Base-by-base conservation (phyloP, 2,329 filamentous ascomycete genomes). In the Neofusicoccum ribis region DNA sequence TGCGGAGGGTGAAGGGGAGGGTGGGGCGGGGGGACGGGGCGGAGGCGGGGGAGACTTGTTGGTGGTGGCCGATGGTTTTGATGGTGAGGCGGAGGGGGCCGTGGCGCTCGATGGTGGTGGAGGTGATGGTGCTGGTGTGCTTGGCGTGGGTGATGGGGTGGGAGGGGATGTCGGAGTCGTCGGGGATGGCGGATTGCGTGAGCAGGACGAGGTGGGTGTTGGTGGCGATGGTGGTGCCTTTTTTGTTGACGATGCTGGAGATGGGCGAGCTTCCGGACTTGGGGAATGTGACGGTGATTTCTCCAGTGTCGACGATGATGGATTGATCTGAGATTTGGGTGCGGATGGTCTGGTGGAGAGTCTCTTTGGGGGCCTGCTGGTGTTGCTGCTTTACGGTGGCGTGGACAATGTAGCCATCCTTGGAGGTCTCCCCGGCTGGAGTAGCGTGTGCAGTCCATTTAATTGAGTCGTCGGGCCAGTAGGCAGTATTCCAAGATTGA, bases 371-470 rank as follows among this genome's bases (percentile, higher is more conserved):
- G 69, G 70, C 8, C 61, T 20, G 43, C 71, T 72, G 17, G 34
- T 61, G 37, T 62, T 66, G 12, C 47, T 54, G 23, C 65, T 66
- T 8, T n/a, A 65, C 41, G 9, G 72, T 74, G 49, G 76, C 75
- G 5, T 71, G 76, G 46, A 85, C 73, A 0, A 74, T 81, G 69
- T 85, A 86, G 17, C 78, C 76, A 2, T 80, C 77, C 3, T 77
- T 71, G 1, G 79, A 71, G 0, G 68, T 69, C 2, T 50, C 1
- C 81, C 79, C 0, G 78, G 79, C 80, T 12, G 80, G 73, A 49
- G 88, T 76, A 0, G 86, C 85, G 69, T 88, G 86, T 0, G 80
- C 85, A 2, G 83, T 86, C 86, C 86, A 88, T 70, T 88, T 88
- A 62, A 87, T 78, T 0, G 86, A 86, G 31, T 83, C 84, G 73